Evolutionary conservation across 2,329 filamentous ascomycete species (phyloP), one percentile per base, ranked within the genome.

Genomic region (Sarocladium strictum): DNA sequence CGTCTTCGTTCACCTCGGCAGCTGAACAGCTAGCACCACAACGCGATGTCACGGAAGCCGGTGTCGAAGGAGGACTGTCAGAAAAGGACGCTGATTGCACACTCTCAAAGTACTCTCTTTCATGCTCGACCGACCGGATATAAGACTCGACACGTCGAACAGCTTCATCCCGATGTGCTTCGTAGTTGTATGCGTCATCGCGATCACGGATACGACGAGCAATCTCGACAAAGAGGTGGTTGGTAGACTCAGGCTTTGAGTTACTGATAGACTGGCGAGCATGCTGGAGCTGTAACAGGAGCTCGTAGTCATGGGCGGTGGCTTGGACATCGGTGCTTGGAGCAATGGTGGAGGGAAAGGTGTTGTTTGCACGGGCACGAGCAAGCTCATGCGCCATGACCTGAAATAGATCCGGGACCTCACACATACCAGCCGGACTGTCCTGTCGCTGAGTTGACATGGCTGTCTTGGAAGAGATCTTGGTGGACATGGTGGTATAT

Each of bases 131-230:
- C 1, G 61, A 61, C 11, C 60, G 58, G 2, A 68, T 53, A 27
- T 65, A 67, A 35, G 59, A 56, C 19, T 59, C 50, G 23, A 66
- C 60, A 0, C 65, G 58, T 4, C 62, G 61, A 2, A 55, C 52
- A 3, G 61, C 64, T 14, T 64, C 64, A 15, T 56, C 50, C 14
- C 59, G 35, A 1, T 49, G 58, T 23, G 23, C 65, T 53, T 54
- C 58, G 19, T 38, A 63, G 23, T 58, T 53, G 12, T 52, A 40
- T 1, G 59, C 37, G 21, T 63, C 58, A 57, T 74, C 70, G 2
- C 73, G 71, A 17, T 69, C 64, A 3, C 61, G 59, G 45, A 75
- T 72, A 3, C 60, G 60, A 3, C 66, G 66, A 2, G 66, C 59
- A 15, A 73, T 66, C 19, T 69, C 62, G 10, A 72, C 61, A 0